These are phyloP conservation scores for Dactylorhiza incarnata DNA, from an alignment of 106 monocot genomes.

Conservation along the genomic window DNA sequence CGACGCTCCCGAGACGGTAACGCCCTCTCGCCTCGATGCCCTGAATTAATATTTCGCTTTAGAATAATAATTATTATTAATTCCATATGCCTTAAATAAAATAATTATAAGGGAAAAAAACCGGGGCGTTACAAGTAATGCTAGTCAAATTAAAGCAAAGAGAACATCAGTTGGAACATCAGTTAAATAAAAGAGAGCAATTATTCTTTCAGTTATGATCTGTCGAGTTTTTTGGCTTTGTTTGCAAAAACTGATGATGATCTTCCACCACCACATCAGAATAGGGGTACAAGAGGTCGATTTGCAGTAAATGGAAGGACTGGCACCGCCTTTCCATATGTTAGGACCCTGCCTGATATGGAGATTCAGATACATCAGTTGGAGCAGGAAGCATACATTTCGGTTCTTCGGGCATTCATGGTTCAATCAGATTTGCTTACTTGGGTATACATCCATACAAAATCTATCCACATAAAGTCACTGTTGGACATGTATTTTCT, in stretches of 20 bases:
- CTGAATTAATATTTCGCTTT: no score
- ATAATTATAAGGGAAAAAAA: no score
- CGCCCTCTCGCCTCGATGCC: no score
- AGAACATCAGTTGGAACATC: no score
- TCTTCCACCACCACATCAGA: constrained; percentile 54
- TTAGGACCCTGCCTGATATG: constrained; percentile 37
- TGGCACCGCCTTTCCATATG: constrained; percentile 23
- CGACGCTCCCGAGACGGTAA: no score
- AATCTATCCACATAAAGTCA: neutral
- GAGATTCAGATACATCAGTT: constrained; percentile 57
- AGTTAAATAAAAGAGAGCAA: no score
- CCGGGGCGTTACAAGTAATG: no score
- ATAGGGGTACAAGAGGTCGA: constrained; percentile 40
- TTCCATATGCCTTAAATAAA: no score
- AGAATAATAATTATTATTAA: no score
- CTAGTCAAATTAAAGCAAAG: no score
- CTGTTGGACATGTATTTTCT: neutral
- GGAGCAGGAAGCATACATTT: constrained; percentile 72
- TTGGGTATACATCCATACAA: constrained; percentile 37
- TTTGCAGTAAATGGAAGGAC: constrained; percentile 39
- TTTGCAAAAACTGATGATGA: constrained; percentile 80
- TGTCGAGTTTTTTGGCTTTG: neutral
- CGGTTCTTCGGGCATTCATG: constrained; percentile 70
- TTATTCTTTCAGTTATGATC: neutral
- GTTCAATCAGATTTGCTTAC: constrained; percentile 74